A percentile compares a stretch with the other conserved stretches of the same genome.
phyloP scores from a whole-genome alignment of 768 basidiomycete genomes.

The Lactifluus rugatus region DNA sequence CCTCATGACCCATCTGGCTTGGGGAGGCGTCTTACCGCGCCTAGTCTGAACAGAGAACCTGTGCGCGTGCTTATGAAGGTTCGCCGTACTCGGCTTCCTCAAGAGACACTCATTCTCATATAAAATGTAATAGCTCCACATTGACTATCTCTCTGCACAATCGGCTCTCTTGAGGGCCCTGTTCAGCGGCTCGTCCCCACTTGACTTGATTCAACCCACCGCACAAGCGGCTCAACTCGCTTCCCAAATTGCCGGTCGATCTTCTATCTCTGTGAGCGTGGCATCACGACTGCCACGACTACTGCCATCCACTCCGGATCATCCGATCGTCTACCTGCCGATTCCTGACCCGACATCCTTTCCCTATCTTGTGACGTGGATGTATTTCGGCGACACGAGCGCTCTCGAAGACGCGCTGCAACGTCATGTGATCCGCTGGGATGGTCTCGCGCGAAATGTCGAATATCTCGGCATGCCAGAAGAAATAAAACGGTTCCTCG shows the following conservation, averaged over 20 bases:
- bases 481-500: constrained; percentile 69
- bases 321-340: constrained; percentile 64
- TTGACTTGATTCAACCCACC: constrained; percentile 43
- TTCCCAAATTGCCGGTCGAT: constrained; percentile 11
- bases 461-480: constrained; percentile 75
- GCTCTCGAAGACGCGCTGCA: constrained; percentile 61
- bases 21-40: constrained; percentile 44
- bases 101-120: constrained; percentile 4
- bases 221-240: constrained; percentile 18
- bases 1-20: constrained; percentile 35
- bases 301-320: constrained; percentile 52
- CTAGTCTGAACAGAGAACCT: constrained; percentile 35
- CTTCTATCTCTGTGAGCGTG: constrained; percentile 33
- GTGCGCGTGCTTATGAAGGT: constrained; percentile 59
- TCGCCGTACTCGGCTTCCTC: constrained; percentile 18
- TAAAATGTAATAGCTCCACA: constrained; percentile 48
- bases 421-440: constrained; percentile 63
- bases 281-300: constrained; percentile 50
- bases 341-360: constrained; percentile 67
- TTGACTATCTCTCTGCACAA: constrained; percentile 75
- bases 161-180: constrained; percentile 64
- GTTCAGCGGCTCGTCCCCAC: constrained; percentile 55
- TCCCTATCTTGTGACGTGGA: constrained; percentile 65
- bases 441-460: constrained; percentile 80
- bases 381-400: constrained; percentile 66